A percentile compares a stretch with the other conserved stretches of the same genome.
phyloP scores from a whole-genome alignment of 2,329 filamentous ascomycete species.

The Alternaria sp. region DNA sequence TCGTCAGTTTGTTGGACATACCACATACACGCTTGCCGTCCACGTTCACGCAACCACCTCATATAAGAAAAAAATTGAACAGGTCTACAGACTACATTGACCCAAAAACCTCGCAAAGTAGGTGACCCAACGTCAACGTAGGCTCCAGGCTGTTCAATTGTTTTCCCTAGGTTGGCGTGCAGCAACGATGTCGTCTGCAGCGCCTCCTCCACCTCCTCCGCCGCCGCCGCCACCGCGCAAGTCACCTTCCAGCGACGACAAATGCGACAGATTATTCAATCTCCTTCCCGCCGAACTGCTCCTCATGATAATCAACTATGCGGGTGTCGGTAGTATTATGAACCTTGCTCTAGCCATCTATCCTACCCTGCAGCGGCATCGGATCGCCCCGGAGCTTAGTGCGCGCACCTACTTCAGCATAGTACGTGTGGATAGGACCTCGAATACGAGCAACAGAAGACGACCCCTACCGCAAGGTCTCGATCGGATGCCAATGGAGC shows the following conservation, averaged over 20 bases:
- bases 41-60: not conserved
- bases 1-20: too few species aligned
- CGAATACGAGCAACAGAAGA: not conserved
- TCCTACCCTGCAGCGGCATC: conserved; percentile 50
- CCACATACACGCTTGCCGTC: too few species aligned
- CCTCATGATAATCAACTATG: conserved; percentile 52
- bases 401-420: conserved; percentile 34
- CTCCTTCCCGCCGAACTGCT: conserved; percentile 56
- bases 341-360: conserved; percentile 57
- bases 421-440: conserved; percentile 7
- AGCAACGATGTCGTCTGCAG: conserved; percentile 33
- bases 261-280: conserved; percentile 36
- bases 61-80: too few species aligned
- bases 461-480: conserved; percentile 1
- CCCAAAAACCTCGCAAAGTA: too few species aligned
- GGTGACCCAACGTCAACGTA: too few species aligned
- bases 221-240: conserved; percentile 20
- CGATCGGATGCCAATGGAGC: conserved; percentile 47
- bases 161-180: too few species aligned
- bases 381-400: conserved; percentile 39
- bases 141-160: too few species aligned
- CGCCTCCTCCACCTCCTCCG: conserved; percentile 26
- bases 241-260: conserved; percentile 3
- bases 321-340: conserved; percentile 51
- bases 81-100: not conserved